Conservation (phyloP, 78 protist species). For the Bodo saltans region DNA sequence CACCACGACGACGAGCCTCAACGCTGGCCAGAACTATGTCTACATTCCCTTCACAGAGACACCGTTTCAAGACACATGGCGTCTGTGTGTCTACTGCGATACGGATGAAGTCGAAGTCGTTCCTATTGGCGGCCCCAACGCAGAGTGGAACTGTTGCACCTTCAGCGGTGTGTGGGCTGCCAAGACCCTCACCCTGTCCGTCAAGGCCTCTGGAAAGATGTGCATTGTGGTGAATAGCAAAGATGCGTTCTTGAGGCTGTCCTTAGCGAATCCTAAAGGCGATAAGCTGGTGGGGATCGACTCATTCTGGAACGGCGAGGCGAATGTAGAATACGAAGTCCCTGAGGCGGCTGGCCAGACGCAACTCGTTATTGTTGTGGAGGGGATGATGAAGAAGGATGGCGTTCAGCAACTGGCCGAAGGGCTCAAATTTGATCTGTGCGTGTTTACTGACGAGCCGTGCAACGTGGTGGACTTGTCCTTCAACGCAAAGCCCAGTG, state of each 20-base stretch:
- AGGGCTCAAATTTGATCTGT: too few relatives aligned
- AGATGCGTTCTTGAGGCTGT: background rate
- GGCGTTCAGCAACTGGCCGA: too few relatives aligned
- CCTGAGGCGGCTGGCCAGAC: too few relatives aligned
- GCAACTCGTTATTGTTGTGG: too few relatives aligned
- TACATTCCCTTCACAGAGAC: slow-evolving; percentile 3
- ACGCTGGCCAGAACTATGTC: background rate
- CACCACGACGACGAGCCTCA: background rate
- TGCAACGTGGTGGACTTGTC: too few relatives aligned
- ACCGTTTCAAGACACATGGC: background rate
- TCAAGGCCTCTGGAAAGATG: background rate
- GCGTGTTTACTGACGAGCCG: too few relatives aligned
- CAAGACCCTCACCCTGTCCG: background rate
- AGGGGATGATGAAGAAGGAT: too few relatives aligned
- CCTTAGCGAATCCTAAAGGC: background rate
- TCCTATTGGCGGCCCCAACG: background rate
- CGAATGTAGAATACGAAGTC: background rate
- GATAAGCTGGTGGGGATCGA: background rate
- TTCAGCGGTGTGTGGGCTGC: background rate
- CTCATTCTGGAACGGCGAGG: background rate
- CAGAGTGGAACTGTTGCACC: background rate
- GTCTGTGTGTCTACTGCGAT: slow-evolving; percentile 1
- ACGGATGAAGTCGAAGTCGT: background rate
- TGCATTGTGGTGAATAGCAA: background rate
- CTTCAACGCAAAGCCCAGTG: too few relatives aligned